A percentile compares a stretch with the other conserved stretches of the same genome.
Evolutionary conservation across 1,139 yeast species (phyloP).

Genomic region (Nakaseomyces sp.): DNA sequence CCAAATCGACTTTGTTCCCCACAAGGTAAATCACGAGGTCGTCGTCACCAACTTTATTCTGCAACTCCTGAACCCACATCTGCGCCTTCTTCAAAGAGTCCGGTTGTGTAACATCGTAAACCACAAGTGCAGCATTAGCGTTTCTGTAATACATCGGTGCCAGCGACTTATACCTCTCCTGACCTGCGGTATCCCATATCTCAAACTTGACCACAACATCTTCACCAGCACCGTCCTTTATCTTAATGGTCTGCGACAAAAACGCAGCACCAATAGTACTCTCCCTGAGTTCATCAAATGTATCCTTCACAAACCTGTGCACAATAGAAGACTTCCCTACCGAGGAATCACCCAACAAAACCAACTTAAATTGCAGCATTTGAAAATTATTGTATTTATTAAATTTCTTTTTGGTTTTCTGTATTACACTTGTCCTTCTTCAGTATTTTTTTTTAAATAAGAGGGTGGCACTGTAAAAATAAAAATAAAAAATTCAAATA

Average conservation of each 20-base stretch:
- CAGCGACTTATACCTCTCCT: conserved; percentile 69
- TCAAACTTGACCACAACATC: conserved; percentile 61
- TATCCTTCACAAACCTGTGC: conserved; percentile 86
- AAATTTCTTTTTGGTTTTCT: neutral
- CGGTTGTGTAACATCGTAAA: conserved; percentile 58
- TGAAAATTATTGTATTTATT: no score
- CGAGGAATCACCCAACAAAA: conserved; percentile 87
- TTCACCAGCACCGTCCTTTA: conserved; percentile 24
- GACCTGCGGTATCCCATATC: conserved; percentile 89
- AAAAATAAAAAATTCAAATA: no score
- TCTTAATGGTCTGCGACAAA: conserved; percentile 74
- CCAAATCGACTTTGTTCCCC: conserved; percentile 72
- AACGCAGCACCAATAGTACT: conserved; percentile 98
- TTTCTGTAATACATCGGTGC: conserved; percentile 84
- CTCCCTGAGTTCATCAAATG: conserved; percentile 89
- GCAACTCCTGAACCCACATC: conserved; percentile 92
- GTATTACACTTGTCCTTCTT: neutral
- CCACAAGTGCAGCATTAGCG: conserved; percentile 77
- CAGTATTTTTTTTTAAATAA: no score
- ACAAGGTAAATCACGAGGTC: conserved; percentile 80
- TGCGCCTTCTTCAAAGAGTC: conserved; percentile 82
- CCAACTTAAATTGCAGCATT: conserved; percentile 65
- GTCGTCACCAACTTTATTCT: conserved; percentile 68
- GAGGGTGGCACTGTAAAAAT: no score
- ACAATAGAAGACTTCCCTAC: conserved; percentile 92